phyloP scores from a whole-genome alignment of 1,284 basidiomycete species.

The Papiliotrema fonsecae region DNA sequence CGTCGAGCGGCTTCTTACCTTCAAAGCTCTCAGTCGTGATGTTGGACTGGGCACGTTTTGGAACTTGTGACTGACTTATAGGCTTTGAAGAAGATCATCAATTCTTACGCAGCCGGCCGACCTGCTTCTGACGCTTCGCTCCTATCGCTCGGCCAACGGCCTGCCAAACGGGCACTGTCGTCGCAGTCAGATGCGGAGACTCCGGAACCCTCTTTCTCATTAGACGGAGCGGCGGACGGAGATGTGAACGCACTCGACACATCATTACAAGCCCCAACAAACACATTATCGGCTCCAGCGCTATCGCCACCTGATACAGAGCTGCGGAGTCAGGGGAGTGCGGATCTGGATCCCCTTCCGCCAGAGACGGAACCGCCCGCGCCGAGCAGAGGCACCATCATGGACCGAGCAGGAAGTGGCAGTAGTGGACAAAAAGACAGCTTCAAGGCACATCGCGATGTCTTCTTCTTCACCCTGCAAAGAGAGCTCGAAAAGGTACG shows the following conservation, averaged over 20 bases:
- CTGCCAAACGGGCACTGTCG: slow-evolving; percentile 55
- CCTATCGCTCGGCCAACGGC: slow-evolving; percentile 75
- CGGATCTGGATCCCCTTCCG: slow-evolving; percentile 44
- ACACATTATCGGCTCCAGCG: slow-evolving; percentile 4
- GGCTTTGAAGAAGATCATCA: slow-evolving; percentile 69
- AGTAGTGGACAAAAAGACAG: slow-evolving; percentile 46
- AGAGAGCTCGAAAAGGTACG: slow-evolving; percentile 92
- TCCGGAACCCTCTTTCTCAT: neutral
- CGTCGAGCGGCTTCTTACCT: slow-evolving; percentile 6
- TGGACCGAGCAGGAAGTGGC: slow-evolving; percentile 15
- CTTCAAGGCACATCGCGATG: slow-evolving; percentile 90
- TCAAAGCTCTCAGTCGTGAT: no score
- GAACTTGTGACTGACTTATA: slow-evolving; percentile 11
- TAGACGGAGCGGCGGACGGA: neutral
- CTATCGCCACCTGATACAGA: no score
- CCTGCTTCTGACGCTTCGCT: slow-evolving; percentile 84
- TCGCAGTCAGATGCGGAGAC: neutral
- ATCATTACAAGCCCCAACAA: slow-evolving; percentile 2
- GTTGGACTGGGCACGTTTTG: no score
- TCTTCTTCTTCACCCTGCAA: slow-evolving; percentile 99
- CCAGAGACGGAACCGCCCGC: slow-evolving; percentile 42
- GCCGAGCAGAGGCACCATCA: slow-evolving; percentile 22
- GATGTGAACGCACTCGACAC: slow-evolving; percentile 1
- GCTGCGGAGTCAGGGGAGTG: no score
- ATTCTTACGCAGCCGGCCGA: slow-evolving; percentile 84